Conservation (phyloP, 129 eudicot species). For the Apium graveolens region DNA sequence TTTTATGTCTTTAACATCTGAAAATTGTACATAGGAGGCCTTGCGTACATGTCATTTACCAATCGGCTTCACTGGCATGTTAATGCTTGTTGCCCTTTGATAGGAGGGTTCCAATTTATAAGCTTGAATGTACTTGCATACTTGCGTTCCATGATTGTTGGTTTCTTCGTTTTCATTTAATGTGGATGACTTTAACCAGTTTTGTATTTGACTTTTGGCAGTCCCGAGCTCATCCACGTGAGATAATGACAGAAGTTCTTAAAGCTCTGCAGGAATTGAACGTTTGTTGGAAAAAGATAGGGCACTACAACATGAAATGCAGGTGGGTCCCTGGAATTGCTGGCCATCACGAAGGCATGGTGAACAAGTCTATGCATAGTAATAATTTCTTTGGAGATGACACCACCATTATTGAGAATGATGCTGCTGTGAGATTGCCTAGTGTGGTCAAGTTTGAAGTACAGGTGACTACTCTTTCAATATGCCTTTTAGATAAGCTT, state of each 20-base stretch:
- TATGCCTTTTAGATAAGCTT: neutral
- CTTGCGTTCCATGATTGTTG: neutral
- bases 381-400: slow-evolving; percentile 23
- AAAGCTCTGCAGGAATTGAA: slow-evolving; percentile 57
- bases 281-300: slow-evolving; percentile 84
- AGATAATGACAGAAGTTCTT: slow-evolving; percentile 71
- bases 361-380: slow-evolving; percentile 17
- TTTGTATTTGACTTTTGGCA: slow-evolving; percentile 13
- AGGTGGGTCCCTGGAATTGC: slow-evolving; percentile 41
- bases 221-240: slow-evolving; percentile 68
- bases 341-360: slow-evolving; percentile 18
- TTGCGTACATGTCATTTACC: neutral
- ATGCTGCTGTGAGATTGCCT: slow-evolving; percentile 30
- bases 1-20: neutral
- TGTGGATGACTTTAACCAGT: neutral
- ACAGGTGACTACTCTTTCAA: slow-evolving; percentile 44
- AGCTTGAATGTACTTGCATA: neutral
- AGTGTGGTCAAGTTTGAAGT: slow-evolving; percentile 41
- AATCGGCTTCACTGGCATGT: neutral
- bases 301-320: slow-evolving; percentile 74
- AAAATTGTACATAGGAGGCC: neutral
- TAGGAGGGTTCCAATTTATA: neutral
- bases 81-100: neutral
- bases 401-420: slow-evolving; percentile 22
- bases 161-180: neutral